Evolutionary conservation across 1,139 yeast species (phyloP), one percentile per base, ranked within the genome.

Genomic region (Yamadazyma taylorii): DNA sequence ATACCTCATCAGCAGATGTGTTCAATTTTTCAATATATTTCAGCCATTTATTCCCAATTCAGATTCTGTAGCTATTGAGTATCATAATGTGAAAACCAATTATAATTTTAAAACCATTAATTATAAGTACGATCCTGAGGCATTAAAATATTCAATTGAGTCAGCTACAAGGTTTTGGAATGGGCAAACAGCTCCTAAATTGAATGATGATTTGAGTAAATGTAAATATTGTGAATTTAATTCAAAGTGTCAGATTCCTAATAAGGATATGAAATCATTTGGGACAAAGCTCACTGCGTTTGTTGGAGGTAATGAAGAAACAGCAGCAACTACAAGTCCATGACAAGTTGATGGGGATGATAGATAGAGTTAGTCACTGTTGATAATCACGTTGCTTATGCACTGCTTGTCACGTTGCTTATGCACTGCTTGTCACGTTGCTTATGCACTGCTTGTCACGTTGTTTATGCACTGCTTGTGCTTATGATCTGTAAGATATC

Each of bases 141-240:
- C 47, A 5, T 46, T 75, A 1, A 39, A 53, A 1, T 31, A 44
- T 4, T 59, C 66, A 10, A 52, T 73, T 2, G 33, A 44, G 0
- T 45, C 55, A 8, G 66, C 81, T 4, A 45, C 73, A 34, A 47
- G 52, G 12, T 75, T 79, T 45, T 81, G 87, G 86, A 61, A 64
- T 45, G 87, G 87, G 0, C 46, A 56, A 16, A 56, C 80, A 29
- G 50, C 51, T 4, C 82, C 86, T 0, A 43, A 44, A 4, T 65
- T 62, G 12, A 69, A 73, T 0, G 38, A 50, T 30, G 59, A 69
- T 56, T 12, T 66, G 44, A 45, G 50, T n/a, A 61, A 56, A 37
- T 81, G 88, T 53, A 63, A 59, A n/a, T 59, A 56, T 38, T 82
- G 89, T 58, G 79, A 73, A 14, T 81, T 74, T 51, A 60, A 60